These are phyloP conservation scores for Globisporangium takayamanum DNA, from an alignment of 352 stramenopile species.

Conservation along the genomic window DNA sequence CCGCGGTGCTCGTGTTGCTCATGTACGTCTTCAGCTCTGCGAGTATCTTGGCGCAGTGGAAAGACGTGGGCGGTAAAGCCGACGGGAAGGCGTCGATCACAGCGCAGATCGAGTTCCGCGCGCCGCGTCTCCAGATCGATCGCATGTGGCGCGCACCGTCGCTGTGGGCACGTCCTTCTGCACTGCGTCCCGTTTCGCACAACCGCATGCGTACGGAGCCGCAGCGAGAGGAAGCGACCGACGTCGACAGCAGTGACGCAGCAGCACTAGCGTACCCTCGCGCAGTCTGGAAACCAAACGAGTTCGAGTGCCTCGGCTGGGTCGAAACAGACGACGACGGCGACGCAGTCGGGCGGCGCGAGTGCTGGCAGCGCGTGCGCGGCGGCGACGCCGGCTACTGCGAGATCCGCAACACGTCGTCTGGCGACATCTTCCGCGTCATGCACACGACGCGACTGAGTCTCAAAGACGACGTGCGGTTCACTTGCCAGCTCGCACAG, in stretches of 20 bases:
- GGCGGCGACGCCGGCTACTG: conserved; percentile 55
- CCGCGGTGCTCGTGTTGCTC: not conserved
- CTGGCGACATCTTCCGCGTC: conserved; percentile 39
- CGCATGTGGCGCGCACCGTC: not conserved
- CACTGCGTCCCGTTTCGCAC: too few species aligned
- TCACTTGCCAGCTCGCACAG: conserved; percentile 58
- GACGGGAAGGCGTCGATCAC: not conserved
- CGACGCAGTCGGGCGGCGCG: conserved; percentile 28
- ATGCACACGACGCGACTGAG: conserved; percentile 62
- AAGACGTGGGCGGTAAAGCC: conserved; percentile 14
- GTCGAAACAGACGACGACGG: conserved; percentile 24
- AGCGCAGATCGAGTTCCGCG: too few species aligned
- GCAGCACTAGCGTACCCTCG: conserved; percentile 7
- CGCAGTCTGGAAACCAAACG: conserved; percentile 19
- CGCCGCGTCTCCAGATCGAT: not conserved
- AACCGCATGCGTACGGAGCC: too few species aligned
- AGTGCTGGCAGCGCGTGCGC: conserved; percentile 60
- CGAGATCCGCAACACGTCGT: conserved; percentile 46
- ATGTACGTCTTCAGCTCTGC: conserved; percentile 21
- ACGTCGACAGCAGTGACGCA: conserved; percentile 1
- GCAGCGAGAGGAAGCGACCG: not conserved
- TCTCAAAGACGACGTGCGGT: conserved; percentile 59
- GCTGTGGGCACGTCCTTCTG: too few species aligned
- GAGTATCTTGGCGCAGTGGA: conserved; percentile 28
- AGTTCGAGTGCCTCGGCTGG: conserved; percentile 8